Percentiles rank a stretch among this genome's conserved stretches.
Conservation (phyloP, 345 rosid genomes). For the Hirschfeldia incana region DNA sequence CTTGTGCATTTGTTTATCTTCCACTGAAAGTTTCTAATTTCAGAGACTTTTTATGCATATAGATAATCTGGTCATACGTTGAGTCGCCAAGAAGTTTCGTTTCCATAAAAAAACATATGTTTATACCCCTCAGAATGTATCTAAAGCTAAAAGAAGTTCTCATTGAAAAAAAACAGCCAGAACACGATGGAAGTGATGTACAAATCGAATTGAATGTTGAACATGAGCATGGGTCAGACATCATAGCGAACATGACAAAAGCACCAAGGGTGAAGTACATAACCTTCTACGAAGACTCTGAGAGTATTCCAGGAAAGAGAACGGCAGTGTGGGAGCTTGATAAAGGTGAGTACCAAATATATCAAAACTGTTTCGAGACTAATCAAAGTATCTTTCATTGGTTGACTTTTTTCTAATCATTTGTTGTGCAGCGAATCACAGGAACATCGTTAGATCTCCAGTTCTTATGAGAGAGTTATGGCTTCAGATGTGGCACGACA, state of each 20-base stretch:
- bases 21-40: not conserved
- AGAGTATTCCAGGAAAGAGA: conserved; percentile 78
- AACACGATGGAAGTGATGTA: conserved; percentile 92
- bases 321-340: conserved; percentile 99
- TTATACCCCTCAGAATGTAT: not conserved
- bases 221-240: conserved; percentile 68
- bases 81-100: not conserved
- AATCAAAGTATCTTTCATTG: not conserved
- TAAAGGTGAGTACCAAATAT: conserved; percentile 61
- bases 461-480: conserved; percentile 95
- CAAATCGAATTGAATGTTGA: conserved; percentile 78
- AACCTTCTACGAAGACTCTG: conserved; percentile 92
- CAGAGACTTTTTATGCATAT: not conserved
- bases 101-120: not conserved
- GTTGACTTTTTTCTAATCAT: not conserved
- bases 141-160: not conserved
- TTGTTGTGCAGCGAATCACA: conserved; percentile 78
- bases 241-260: conserved; percentile 87
- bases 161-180: conserved; percentile 58
- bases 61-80: not conserved
- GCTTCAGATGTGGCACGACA: conserved; percentile 99
- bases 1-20: not conserved
- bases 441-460: conserved; percentile 91
- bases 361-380: not conserved
- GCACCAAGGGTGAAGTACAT: conserved; percentile 77